Evolutionary conservation across 495 filamentous ascomycete genomes (phyloP).

Genomic region (Rusavskia elegans): DNA sequence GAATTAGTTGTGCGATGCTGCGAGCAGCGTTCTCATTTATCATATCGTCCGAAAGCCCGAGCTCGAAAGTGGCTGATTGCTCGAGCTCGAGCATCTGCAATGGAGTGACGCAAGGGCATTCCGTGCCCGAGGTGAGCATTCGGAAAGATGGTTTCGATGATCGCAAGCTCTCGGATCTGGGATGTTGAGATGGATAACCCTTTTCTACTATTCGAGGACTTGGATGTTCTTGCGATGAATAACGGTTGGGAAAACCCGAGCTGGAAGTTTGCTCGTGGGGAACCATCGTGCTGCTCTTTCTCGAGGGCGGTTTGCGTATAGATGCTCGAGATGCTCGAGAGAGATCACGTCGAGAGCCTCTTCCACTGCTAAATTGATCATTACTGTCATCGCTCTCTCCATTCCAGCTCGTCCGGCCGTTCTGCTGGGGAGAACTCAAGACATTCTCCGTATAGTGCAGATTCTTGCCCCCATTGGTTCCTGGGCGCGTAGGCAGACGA

Average conservation of each 20-base stretch:
- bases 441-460: constrained; percentile 86
- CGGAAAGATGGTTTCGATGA: constrained; percentile 23
- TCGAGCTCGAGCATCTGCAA: constrained; percentile 82
- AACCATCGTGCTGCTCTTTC: constrained; percentile 42
- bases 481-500: constrained; percentile 52
- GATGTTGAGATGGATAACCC: constrained; percentile 10
- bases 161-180: constrained; percentile 10
- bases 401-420: constrained; percentile 33
- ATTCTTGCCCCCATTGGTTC: constrained; percentile 76
- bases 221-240: constrained; percentile 5
- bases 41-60: constrained; percentile 74
- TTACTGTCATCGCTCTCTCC: constrained; percentile 45
- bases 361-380: constrained; percentile 37
- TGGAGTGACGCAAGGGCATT: constrained; percentile 67
- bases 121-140: constrained; percentile 44
- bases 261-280: constrained; percentile 11
- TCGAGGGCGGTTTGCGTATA: constrained; percentile 33
- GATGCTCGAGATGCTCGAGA: constrained; percentile 35
- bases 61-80: constrained; percentile 66
- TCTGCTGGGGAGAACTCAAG: constrained; percentile 42
- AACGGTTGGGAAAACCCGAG: constrained; percentile 3
- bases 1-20: constrained; percentile 69
- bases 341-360: constrained; percentile 34
- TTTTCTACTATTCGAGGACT: constrained; percentile 25
- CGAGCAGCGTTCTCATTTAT: constrained; percentile 83